Evolutionary conservation across 2,329 filamentous ascomycete genomes (phyloP), one percentile per base, ranked within the genome.

Genomic region (Aureobasidium subglaciale): DNA sequence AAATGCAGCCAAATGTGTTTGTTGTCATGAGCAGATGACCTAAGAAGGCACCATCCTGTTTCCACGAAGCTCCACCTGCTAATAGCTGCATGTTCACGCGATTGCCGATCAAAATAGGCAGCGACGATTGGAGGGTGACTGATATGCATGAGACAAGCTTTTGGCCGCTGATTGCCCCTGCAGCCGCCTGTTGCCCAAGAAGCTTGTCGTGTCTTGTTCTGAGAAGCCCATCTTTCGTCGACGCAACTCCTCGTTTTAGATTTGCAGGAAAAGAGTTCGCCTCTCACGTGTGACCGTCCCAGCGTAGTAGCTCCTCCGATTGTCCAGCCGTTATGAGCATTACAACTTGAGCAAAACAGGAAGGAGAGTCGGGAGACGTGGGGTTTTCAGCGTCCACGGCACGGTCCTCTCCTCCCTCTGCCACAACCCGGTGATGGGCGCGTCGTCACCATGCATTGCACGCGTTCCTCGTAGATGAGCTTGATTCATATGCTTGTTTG

Each of bases 91-190:
- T 41, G 24, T 41, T 52, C 35, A 41, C 35, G 18, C 25, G 35
- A 16, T 22, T 32, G 48, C 37, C 29, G 50, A 54, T 54, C 50
- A 18, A 42, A 54, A 54, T 22, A 43, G 29, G 27, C 20, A 34
- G 38, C 50, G 50, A n/a, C 46, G 46, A 50, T 38, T 50, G 46
- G 46, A 15, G 13, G 15, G 22, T 38, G 34, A n/a, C 41, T 30
- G 48, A n/a, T 52, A 18, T 27, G 29, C 15, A 43, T 22, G 37
- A 54, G 38, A 42, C 50, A 54, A 54, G 50, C 50, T 54, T 54
- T 43, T n/a, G 24, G 22, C 40, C 38, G 29, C 13, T 42, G 35
- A 30, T 54, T 42, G 37, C 48, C 48, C 48, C 48, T 53, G 48
- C 35, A 43, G 27, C 35, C 37, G 48, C 48, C 15, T n/a, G n/a